Conservation (phyloP, 1,284 basidiomycete genomes). For the Anthracocystis walkeri region DNA sequence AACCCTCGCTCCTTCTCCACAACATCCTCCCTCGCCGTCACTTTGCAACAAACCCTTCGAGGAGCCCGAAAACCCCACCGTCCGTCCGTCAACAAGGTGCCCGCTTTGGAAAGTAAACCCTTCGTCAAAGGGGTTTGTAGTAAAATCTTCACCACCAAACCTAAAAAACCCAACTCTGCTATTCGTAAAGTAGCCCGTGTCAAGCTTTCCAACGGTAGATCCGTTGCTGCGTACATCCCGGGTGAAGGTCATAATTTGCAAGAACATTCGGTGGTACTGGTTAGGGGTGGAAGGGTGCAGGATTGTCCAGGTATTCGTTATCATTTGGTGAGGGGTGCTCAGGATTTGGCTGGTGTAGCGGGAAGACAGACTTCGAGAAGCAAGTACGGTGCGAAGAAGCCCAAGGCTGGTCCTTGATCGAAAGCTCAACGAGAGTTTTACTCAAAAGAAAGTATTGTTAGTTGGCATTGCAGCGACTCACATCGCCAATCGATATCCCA, state of each 20-base stretch:
- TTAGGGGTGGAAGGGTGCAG: constrained; percentile 93
- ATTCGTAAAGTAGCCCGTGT: constrained; percentile 96
- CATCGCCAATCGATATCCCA: too few relatives aligned
- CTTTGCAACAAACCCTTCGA: constrained; percentile 66
- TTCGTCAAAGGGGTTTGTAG: constrained; percentile 69
- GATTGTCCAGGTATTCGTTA: constrained; percentile 85
- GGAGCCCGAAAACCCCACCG: constrained; percentile 66
- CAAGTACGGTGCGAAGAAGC: constrained; percentile 95
- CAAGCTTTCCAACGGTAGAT: constrained; percentile 89
- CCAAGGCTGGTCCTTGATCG: constrained; percentile 71
- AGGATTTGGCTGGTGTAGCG: constrained; percentile 92
- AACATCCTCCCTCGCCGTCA: constrained; percentile 46
- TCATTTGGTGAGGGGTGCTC: constrained; percentile 91
- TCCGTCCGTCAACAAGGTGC: constrained; percentile 69
- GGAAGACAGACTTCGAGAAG: constrained; percentile 84
- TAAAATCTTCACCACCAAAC: constrained; percentile 74
- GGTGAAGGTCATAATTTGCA: constrained; percentile 98
- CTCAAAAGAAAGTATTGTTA: too few relatives aligned
- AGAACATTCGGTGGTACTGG: constrained; percentile 94
- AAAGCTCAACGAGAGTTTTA: too few relatives aligned
- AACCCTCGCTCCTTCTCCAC: constrained; percentile 51
- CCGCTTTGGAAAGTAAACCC: constrained; percentile 64
- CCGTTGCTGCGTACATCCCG: constrained; percentile 91
- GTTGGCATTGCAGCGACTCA: too few relatives aligned
- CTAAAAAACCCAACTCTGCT: constrained; percentile 99